Base-by-base conservation (phyloP, 2,329 filamentous ascomycete genomes). In the Rutstroemia sp. region DNA sequence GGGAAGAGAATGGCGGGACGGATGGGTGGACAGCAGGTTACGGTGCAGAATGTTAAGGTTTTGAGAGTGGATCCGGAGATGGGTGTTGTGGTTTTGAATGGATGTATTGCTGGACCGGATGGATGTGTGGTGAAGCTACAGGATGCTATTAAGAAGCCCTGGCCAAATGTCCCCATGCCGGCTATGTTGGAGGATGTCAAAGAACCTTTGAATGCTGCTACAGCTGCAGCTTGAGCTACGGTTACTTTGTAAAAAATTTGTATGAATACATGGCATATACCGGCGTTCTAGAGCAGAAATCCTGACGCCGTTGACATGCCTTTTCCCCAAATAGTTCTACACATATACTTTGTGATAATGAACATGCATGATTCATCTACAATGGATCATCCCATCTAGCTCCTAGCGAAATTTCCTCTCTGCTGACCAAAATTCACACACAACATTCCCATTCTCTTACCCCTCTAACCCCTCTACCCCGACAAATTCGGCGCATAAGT, bases 1-100 rank as follows among this genome's bases (percentile, higher is more conserved):
- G 94, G 94, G 59, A 99, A 99, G 83, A 94, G 91, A 76, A 99
- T 99, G 94, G 84, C 94, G 3, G 94, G 94, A 55, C 84, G 89
- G 58, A 97, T 99, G 94, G 94, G 94, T 61, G 88, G 87, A 63
- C 82, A 95, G 72, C 84, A 83, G 64, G 88, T 91, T 56, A 99
- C 94, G 48, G 80, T 94, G 57, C 92, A 96, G 79, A 96, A 95
- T 73, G 76, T 97, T 65, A 88, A 87, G 73, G 84, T 99, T 53
- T 75, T 99, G 70, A 86, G 90, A 77, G 86, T 96, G 36, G 91
- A 97, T 73, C 81, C 85, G 65, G 86, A 88, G 71, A 86, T 92
- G 68, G 94, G 94, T 19, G 83, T 96, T 65, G 83, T 99, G 57
- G 83, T 96, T 53, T 85, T 99, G 61, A 89, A 88, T 73, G 94